phyloP scores from a whole-genome alignment of 192 early-diverging fungal species.

The Diversispora eburnea region DNA sequence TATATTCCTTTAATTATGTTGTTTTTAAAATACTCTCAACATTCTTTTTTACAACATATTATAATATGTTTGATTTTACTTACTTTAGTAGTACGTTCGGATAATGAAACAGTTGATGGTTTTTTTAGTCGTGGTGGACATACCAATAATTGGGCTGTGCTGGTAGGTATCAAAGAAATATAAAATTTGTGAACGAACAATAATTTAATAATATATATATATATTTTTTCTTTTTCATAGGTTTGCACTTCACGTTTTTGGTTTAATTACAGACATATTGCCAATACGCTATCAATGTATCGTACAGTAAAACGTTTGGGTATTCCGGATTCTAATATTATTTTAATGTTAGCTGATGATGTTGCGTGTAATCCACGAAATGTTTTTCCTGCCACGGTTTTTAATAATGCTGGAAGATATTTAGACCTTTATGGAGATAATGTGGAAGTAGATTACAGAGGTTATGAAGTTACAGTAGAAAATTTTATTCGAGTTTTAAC shows the following conservation, averaged over 20 bases:
- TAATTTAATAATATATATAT: neutral
- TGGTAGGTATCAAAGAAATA: constrained; percentile 52
- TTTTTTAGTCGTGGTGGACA: constrained; percentile 67
- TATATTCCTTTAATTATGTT: no score
- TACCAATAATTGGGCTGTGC: constrained; percentile 99
- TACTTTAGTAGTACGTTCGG: neutral
- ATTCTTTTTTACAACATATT: constrained; percentile 2
- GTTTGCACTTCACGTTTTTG: constrained; percentile 98
- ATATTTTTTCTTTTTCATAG: constrained; percentile 41
- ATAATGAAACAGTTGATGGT: constrained; percentile 38
- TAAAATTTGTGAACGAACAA: neutral
- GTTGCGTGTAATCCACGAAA: constrained; percentile 98
- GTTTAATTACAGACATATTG: constrained; percentile 99
- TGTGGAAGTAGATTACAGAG: constrained; percentile 98
- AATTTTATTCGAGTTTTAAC: constrained; percentile 96
- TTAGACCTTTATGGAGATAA: constrained; percentile 95
- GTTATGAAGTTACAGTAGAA: constrained; percentile 99
- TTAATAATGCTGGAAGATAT: constrained; percentile 76
- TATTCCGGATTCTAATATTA: constrained; percentile 98
- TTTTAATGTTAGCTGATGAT: constrained; percentile 99
- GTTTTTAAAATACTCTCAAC: neutral
- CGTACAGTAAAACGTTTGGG: constrained; percentile 96
- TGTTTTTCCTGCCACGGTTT: constrained; percentile 86
- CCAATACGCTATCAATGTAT: constrained; percentile 98
- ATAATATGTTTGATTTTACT: neutral